Conservation (phyloP, 2,329 filamentous ascomycete genomes). For the Alternaria alternata region DNA sequence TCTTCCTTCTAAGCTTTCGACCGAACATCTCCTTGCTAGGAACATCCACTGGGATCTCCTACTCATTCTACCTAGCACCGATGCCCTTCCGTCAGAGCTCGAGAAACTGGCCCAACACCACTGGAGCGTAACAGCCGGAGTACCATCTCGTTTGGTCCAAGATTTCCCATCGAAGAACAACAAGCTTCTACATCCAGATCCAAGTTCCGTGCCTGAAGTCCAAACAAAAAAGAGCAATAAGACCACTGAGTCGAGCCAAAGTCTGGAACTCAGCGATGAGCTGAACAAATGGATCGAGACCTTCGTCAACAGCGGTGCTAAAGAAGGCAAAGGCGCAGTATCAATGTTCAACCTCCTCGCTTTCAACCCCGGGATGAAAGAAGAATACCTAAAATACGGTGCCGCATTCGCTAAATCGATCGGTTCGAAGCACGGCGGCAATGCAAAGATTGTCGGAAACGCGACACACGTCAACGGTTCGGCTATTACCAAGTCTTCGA, state of each 20-base stretch:
- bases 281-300: conserved; percentile 60
- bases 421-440: conserved; percentile 63
- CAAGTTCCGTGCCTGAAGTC: conserved; percentile 46
- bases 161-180: conserved; percentile 51
- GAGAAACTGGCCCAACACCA: conserved; percentile 34
- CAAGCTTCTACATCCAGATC: conserved; percentile 49
- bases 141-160: conserved; percentile 54
- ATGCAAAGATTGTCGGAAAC: conserved; percentile 69
- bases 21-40: conserved; percentile 51
- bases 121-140: conserved; percentile 53
- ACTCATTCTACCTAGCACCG: conserved; percentile 51
- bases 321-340: conserved; percentile 55
- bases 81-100: conserved; percentile 38
- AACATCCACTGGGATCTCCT: conserved; percentile 59
- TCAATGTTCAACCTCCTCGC: conserved; percentile 71
- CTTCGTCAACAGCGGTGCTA: conserved; percentile 29
- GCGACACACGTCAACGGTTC: conserved; percentile 52
- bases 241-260: conserved; percentile 26
- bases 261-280: conserved; percentile 63
- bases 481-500: conserved; percentile 22
- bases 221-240: conserved; percentile 31
- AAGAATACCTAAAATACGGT: conserved; percentile 66
- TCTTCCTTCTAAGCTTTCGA: conserved; percentile 55
- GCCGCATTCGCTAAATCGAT: conserved; percentile 60
- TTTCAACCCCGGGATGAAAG: conserved; percentile 62